Percentiles rank a stretch among this genome's conserved stretches.
phyloP scores from a whole-genome alignment of 2,329 filamentous ascomycete genomes.

The Exophiala mesophila region DNA sequence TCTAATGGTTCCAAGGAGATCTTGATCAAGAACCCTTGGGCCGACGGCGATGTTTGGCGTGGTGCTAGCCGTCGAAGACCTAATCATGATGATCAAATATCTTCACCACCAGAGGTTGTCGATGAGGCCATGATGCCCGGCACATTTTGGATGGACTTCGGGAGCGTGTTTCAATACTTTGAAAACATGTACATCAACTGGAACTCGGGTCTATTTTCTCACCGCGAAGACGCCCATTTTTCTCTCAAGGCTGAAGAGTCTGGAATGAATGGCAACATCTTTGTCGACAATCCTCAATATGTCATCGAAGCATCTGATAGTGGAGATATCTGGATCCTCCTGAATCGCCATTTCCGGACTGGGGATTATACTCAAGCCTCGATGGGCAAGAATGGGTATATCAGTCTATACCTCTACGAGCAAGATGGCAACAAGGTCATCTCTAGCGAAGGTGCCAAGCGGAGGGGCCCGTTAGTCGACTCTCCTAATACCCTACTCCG shows the following conservation, averaged over 20 bases:
- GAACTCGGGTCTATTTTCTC: constrained; percentile 78
- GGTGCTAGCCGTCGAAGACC: constrained; percentile 25
- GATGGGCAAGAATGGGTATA: constrained; percentile 66
- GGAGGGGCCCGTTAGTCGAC: constrained; percentile 83
- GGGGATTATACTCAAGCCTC: constrained; percentile 51
- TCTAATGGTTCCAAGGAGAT: constrained; percentile 59
- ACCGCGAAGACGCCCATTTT: constrained; percentile 87
- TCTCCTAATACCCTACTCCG: constrained; percentile 86
- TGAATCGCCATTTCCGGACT: constrained; percentile 80
- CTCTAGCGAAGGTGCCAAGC: constrained; percentile 64
- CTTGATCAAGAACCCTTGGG: constrained; percentile 95
- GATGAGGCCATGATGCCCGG: constrained; percentile 48
- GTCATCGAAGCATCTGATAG: constrained; percentile 48
- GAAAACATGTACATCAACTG: constrained; percentile 97
- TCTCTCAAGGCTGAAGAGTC: constrained; percentile 62
- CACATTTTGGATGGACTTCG: constrained; percentile 90
- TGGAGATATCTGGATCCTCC: constrained; percentile 72
- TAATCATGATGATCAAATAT: constrained; percentile 13
- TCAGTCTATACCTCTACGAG: constrained; percentile 78
- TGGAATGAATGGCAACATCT: constrained; percentile 18
- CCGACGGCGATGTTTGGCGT: constrained; percentile 54
- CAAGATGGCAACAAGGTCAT: constrained; percentile 67
- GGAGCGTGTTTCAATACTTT: constrained; percentile 84
- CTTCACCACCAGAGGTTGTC: constrained; percentile 4
- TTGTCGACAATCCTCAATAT: constrained; percentile 61